Base-by-base conservation (phyloP, 2,329 filamentous ascomycete species). In the Dactylonectria estremocensis region DNA sequence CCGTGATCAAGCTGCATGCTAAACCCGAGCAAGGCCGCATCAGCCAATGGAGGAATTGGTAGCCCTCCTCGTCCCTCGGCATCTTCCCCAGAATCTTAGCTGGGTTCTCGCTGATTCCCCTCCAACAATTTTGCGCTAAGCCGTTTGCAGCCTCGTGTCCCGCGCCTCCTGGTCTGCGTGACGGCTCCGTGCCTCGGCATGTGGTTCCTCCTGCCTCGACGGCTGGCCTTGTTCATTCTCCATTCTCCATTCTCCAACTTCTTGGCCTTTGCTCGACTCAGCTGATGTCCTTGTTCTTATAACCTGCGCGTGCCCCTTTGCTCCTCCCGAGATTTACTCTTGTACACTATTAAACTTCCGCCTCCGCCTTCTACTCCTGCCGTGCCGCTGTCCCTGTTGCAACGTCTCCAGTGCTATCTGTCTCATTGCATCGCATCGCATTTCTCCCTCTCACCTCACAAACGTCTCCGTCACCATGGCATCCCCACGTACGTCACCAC, bases 401-500 rank as follows among this genome's bases (percentile, higher is more conserved):
- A 16, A 20, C 28, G 18, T 16, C 10, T 22, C 3, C 40, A 43
- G 5, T 52, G 14, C 48, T 14, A 13, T 49, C 43, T 14, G 20
- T 5, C 40, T 28, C 7, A 22, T 46, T 16, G 11, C 48, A 24
- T 50, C 48, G 48, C 49, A 53, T 54, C 35, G 52, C 50, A 50
- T 66, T 66, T 62, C 55, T 56, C 45, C 56, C 60, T 50, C 67
- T 66, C 54, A 48, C 67, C 53, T 66, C 64, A 63, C 48, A 48
- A 52, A 52, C 13, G 24, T 24, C 28, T 63, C 62, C 69, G 66
- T 73, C 81, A 83, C 70, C 72, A 95, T 95, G 93, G 91, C 93
- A 72, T 94, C 93, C 83, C 91, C 93, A 83, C 93, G 93, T 95
- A 90, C 81, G 92, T 85, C 62, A 66, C 58, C 59, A 37, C n/a